Evolutionary conservation across 2,329 filamentous ascomycete species (phyloP).

Genomic region (Rutstroemia sydowiana): DNA sequence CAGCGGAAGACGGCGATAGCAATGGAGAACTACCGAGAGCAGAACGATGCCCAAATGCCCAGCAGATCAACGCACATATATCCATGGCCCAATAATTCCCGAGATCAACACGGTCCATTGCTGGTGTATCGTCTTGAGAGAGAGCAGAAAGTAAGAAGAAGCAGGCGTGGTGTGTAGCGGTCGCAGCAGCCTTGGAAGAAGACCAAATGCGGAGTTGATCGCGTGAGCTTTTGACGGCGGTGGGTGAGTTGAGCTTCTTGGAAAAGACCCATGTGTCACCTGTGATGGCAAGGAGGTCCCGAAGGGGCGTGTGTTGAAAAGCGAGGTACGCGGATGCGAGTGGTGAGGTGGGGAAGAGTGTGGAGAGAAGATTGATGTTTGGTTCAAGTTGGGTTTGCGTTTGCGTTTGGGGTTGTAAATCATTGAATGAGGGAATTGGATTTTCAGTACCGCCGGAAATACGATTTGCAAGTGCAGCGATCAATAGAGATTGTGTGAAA

Average conservation of each 20-base stretch:
- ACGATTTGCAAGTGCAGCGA: no score
- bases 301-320: constrained; percentile 50
- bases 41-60: constrained; percentile 43
- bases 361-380: constrained; percentile 15
- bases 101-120: constrained; percentile 26
- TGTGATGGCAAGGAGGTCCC: constrained; percentile 48
- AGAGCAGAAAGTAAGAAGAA: constrained; percentile 31
- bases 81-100: constrained; percentile 50
- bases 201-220: constrained; percentile 41
- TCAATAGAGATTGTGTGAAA: constrained; percentile 23
- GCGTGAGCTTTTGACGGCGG: constrained; percentile 38
- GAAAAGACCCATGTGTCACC: constrained; percentile 53
- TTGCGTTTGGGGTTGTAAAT: no score
- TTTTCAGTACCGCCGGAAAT: no score
- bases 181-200: constrained; percentile 37
- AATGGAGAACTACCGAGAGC: neutral
- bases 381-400: no score
- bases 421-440: no score
- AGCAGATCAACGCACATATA: constrained; percentile 51
- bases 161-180: constrained; percentile 44
- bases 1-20: neutral
- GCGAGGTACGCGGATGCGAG: constrained; percentile 48
- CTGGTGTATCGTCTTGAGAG: neutral
- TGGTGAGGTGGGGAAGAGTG: constrained; percentile 39
- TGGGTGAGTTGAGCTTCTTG: constrained; percentile 43